Conservation (phyloP, 1,284 basidiomycete genomes). For the Mrakiaceae sp. region DNA sequence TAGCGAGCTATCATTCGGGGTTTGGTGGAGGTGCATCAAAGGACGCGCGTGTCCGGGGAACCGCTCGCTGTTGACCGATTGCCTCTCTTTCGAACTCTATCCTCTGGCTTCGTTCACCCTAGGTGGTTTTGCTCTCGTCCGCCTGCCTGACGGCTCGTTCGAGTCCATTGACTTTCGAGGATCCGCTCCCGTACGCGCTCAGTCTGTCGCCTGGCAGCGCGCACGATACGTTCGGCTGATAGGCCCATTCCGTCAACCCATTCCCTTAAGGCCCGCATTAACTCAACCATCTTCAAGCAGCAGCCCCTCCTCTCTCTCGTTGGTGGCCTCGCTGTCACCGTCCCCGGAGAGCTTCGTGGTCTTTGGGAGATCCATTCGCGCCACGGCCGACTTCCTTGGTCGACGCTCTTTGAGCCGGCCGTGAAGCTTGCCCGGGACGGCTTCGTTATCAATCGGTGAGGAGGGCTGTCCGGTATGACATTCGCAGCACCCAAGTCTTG, state of each 20-base stretch:
- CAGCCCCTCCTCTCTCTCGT: conserved; percentile 32
- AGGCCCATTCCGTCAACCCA: background rate
- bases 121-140: conserved; percentile 16
- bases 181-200: conserved; percentile 11
- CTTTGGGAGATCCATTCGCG: conserved; percentile 63
- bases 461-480: too few species aligned
- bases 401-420: conserved; percentile 60
- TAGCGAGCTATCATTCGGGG: conserved; percentile 13
- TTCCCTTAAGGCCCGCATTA: conserved; percentile 1
- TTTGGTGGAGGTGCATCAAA: conserved; percentile 12
- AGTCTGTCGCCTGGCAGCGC: background rate
- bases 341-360: conserved; percentile 78
- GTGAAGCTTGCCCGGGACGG: conserved; percentile 57
- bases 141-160: conserved; percentile 4
- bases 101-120: background rate
- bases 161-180: conserved; percentile 15
- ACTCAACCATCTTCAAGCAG: conserved; percentile 8
- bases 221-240: background rate
- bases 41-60: background rate
- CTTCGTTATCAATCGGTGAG: conserved; percentile 43
- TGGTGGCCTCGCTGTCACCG: conserved; percentile 70
- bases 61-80: background rate
- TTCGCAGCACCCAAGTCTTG: conserved; percentile 15
- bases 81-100: background rate
- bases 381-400: conserved; percentile 65